A percentile compares a stretch with the other conserved stretches of the same genome.
Evolutionary conservation across 306 rosid species (phyloP).

Genomic region (Abrus precatorius): DNA sequence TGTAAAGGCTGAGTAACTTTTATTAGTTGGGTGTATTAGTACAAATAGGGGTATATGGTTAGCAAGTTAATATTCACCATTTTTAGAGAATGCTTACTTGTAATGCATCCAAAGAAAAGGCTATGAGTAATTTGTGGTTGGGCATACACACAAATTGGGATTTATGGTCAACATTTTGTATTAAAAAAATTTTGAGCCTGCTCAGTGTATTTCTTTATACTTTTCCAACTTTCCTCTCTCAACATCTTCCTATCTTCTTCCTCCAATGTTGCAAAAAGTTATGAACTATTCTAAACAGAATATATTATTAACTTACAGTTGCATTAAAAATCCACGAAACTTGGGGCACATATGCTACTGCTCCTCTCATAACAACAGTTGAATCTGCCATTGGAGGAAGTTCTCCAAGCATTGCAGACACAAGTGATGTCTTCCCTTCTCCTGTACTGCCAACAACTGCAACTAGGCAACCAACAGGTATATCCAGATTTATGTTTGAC

Average conservation of each 20-base stretch:
- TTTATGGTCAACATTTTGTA: constrained; percentile 14
- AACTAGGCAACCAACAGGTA: constrained; percentile 82
- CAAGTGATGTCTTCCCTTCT: constrained; percentile 93
- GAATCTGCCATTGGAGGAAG: constrained; percentile 69
- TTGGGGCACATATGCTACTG: constrained; percentile 93
- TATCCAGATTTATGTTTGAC: constrained; percentile 79
- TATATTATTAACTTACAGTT: constrained; percentile 68
- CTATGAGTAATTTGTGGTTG: constrained; percentile 14
- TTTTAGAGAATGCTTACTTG: constrained; percentile 1
- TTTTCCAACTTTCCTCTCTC: constrained; percentile 15
- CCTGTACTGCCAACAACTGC: constrained; percentile 99
- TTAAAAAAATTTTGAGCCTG: constrained; percentile 25
- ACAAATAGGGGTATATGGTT: background rate
- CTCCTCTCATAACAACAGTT: constrained; percentile 73
- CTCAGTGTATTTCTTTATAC: constrained; percentile 8
- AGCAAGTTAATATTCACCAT: background rate
- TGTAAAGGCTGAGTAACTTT: constrained; percentile 1
- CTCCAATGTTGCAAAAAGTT: constrained; percentile 14
- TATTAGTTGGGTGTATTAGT: background rate
- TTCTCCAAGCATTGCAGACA: constrained; percentile 97
- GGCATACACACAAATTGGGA: background rate
- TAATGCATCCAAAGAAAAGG: constrained; percentile 16
- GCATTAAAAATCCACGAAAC: constrained; percentile 98
- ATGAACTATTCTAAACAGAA: constrained; percentile 33
- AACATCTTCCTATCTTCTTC: constrained; percentile 31